Conservation (phyloP, 148 eudicot genomes). For the Gaultheria prostrata region DNA sequence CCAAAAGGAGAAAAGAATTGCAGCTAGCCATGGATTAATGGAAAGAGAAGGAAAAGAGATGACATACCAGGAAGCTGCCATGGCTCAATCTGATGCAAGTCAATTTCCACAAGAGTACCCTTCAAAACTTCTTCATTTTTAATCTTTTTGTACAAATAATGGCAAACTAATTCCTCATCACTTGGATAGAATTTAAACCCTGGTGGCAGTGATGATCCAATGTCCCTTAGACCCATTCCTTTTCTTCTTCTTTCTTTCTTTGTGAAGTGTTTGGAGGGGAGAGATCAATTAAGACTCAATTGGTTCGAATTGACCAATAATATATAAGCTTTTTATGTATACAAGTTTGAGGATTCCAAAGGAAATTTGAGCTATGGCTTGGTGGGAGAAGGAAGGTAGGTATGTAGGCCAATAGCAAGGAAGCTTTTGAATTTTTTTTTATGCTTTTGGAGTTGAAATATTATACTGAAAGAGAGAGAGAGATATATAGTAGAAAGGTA, state of each 20-base stretch:
- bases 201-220: slow-evolving; percentile 80
- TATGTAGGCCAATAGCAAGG: neutral
- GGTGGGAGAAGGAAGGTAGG: neutral
- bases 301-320: neutral
- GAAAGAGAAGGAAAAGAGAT: slow-evolving; percentile 7
- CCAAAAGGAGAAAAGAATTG: neutral
- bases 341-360: slow-evolving; percentile 1
- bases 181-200: slow-evolving; percentile 92
- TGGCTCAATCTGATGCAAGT: slow-evolving; percentile 88
- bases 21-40: neutral
- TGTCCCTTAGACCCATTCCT: slow-evolving; percentile 70
- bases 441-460: neutral
- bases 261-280: neutral
- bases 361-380: neutral
- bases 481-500: neutral
- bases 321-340: neutral
- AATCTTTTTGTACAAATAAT: slow-evolving; percentile 75
- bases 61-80: slow-evolving; percentile 95
- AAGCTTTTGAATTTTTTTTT: neutral
- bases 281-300: neutral
- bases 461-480: neutral
- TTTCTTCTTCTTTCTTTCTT: neutral
- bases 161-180: slow-evolving; percentile 89
- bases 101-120: slow-evolving; percentile 78
- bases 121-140: slow-evolving; percentile 50